Base-by-base conservation (phyloP, 257 asterid species). In the Gynochthodes officinalis region DNA sequence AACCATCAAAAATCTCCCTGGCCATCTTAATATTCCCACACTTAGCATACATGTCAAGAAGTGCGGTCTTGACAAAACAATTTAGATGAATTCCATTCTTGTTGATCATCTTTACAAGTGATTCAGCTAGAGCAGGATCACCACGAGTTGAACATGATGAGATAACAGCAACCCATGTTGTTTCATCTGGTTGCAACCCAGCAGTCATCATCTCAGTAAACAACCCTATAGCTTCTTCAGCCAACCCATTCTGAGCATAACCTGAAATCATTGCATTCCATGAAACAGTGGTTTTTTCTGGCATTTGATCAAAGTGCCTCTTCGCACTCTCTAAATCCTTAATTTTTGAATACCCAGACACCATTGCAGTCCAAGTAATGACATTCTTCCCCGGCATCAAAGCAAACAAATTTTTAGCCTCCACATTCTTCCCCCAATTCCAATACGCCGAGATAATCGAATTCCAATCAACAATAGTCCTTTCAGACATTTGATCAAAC, bases 231-330 rank as follows among this genome's bases (percentile, higher is more conserved):
- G 87, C 86, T 74, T 89, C 92, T 57, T 84, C 81, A 43, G 80
- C 60, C 44, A 72, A 73, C 72, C 90, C 91, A 76, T 83, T 87
- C 63, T 86, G 89, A 59, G 85, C 87, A 73, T 87, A 89, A 19
- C 90, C 96, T 0, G 92, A 83, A 68, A 90, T 73, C 89, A 91
- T 89, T 30, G 97, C 95, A 52, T 90, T 91, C 96, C 97, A 91
- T 0, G 96, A 86, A 60, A 88, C 88, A 14, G 86, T 82, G 42
- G 54, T 85, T 64, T 77, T 89, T 63, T 79, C 87, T 0, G 95
- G 90, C 88, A 86, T 88, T 74, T 71, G 73, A 76, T 89, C 85
- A 61, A 91, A 91, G 73, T 77, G 81, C 62, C 76, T 78, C 75
- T 88, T 79, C 14, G 96, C 97, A 64, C 66, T 85, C 73, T 54